Percentiles rank a stretch among this genome's conserved stretches.
Evolutionary conservation across 768 basidiomycete genomes (phyloP).

Genomic region (Leccinum subgranulosum): DNA sequence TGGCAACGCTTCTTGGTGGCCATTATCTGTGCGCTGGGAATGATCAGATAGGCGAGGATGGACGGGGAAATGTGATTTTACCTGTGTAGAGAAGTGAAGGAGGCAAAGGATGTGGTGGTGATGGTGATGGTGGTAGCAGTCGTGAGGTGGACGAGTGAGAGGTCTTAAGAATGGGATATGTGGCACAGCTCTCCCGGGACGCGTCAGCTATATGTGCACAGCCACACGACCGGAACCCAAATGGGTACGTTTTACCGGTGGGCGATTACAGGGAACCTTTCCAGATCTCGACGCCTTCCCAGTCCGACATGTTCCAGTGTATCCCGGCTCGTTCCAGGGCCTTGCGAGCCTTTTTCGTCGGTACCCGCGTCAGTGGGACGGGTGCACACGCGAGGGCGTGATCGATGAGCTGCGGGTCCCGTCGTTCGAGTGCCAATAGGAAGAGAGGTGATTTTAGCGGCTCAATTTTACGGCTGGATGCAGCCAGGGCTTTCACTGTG

Average conservation of each 20-base stretch:
- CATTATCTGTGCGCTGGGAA: conserved; percentile 43
- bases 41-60: not conserved
- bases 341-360: conserved; percentile 55
- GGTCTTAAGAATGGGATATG: conserved; percentile 22
- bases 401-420: conserved; percentile 68
- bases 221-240: conserved; percentile 15
- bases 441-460: conserved; percentile 7
- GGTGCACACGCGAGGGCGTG: conserved; percentile 56
- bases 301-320: conserved; percentile 64
- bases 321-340: conserved; percentile 56
- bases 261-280: conserved; percentile 22
- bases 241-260: not conserved
- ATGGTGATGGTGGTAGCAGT: not conserved
- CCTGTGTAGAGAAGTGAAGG: not conserved
- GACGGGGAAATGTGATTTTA: not conserved
- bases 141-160: not conserved
- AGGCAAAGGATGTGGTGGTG: not conserved
- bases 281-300: conserved; percentile 85
- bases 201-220: conserved; percentile 30
- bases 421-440: conserved; percentile 66
- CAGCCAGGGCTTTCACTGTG: conserved; percentile 56
- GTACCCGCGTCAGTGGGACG: conserved; percentile 57
- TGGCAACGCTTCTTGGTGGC: conserved; percentile 88
- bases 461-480: not conserved
- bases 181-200: conserved; percentile 26